A percentile compares a stretch with the other conserved stretches of the same genome.
Evolutionary conservation across 345 rosid genomes (phyloP).

Genomic region (Eucalyptus polybractea): DNA sequence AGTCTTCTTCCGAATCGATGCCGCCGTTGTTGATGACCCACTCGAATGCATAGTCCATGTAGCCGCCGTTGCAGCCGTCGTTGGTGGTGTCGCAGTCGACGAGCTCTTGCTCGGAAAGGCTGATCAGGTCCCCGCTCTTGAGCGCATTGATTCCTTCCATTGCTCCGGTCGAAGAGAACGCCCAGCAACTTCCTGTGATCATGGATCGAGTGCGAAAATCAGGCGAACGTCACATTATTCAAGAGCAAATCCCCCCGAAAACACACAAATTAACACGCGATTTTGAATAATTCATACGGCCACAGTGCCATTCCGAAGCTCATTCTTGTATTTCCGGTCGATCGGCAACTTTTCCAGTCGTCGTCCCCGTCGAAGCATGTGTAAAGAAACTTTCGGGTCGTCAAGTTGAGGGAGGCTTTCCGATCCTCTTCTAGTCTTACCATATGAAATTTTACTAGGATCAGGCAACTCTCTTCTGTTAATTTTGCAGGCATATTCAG

Average conservation of each 20-base stretch:
- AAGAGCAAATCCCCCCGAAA: background rate
- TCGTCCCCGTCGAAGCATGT: background rate
- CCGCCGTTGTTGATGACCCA: slow-evolving; percentile 63
- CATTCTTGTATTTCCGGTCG: background rate
- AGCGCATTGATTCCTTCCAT: slow-evolving; percentile 59
- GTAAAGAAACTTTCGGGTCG: background rate
- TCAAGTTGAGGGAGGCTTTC: background rate
- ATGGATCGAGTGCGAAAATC: background rate
- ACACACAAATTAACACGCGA: background rate
- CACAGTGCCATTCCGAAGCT: background rate
- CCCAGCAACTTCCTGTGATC: slow-evolving; percentile 57
- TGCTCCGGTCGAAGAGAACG: slow-evolving; percentile 63
- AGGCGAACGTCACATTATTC: background rate
- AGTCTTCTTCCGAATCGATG: slow-evolving; percentile 35
- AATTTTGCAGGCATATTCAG: background rate
- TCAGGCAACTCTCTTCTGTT: background rate
- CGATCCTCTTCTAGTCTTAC: background rate
- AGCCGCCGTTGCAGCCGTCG: slow-evolving; percentile 59
- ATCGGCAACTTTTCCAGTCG: background rate
- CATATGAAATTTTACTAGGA: background rate
- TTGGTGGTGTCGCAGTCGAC: slow-evolving; percentile 49
- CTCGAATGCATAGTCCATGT: slow-evolving; percentile 66
- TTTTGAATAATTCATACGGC: background rate
- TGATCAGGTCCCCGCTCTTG: slow-evolving; percentile 32
- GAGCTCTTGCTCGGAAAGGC: slow-evolving; percentile 72